Evolutionary conservation across 129 eudicot species (phyloP).

Genomic region (Flaveria trinervia): DNA sequence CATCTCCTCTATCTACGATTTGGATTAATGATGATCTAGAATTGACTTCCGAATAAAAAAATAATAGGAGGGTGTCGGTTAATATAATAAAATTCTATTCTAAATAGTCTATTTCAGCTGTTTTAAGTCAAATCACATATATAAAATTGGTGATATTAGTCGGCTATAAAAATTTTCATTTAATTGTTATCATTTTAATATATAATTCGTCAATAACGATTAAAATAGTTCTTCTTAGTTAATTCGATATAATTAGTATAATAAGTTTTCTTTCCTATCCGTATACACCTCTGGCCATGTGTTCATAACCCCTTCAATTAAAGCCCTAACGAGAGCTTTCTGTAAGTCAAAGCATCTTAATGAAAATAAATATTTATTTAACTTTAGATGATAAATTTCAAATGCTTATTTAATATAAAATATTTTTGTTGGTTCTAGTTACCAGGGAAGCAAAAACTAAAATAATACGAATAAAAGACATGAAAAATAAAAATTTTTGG

Average conservation of each 20-base stretch:
- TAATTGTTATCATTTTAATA: background rate
- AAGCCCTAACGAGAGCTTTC: constrained; percentile 13
- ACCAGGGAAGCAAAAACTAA: background rate
- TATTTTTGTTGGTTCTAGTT: background rate
- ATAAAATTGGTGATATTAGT: background rate
- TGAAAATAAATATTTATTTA: constrained; percentile 5
- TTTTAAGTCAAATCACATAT: background rate
- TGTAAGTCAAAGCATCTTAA: constrained; percentile 32
- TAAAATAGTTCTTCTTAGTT: background rate
- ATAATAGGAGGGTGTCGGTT: constrained; percentile 23
- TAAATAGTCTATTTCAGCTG: background rate
- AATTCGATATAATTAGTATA: background rate
- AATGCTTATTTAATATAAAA: background rate
- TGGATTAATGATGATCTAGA: constrained; percentile 35
- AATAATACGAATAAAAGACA: background rate
- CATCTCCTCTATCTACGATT: constrained; percentile 27
- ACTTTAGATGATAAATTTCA: background rate
- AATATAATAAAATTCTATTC: background rate
- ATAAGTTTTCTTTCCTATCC: constrained; percentile 29
- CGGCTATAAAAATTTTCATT: background rate
- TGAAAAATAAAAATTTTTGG: background rate
- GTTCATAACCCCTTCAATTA: constrained; percentile 33
- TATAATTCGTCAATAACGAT: background rate
- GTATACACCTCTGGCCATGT: constrained; percentile 42
- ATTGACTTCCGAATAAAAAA: constrained; percentile 19